phyloP scores from a whole-genome alignment of 495 filamentous ascomycete genomes.

The Talaromyces ruber region DNA sequence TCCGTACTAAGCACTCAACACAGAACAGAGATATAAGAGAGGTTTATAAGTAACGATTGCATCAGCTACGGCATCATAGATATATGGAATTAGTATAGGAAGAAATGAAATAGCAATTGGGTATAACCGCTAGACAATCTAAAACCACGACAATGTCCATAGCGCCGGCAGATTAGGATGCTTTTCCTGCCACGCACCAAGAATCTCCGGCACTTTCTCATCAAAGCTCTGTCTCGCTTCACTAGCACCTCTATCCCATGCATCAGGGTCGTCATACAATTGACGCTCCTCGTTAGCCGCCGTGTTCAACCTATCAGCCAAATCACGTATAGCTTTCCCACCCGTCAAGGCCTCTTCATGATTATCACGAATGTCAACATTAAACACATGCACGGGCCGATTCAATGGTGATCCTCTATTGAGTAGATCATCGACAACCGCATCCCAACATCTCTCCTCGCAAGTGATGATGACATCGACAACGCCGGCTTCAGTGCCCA shows the following conservation, averaged over 20 bases:
- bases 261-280: conserved; percentile 41
- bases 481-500: conserved; percentile 81
- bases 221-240: conserved; percentile 72
- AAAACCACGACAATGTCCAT: conserved; percentile 97
- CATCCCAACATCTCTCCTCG: conserved; percentile 98
- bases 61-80: background rate
- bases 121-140: background rate
- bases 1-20: background rate
- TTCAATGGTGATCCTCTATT: conserved; percentile 77
- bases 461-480: conserved; percentile 96
- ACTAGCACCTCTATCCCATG: conserved; percentile 61
- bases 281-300: conserved; percentile 70
- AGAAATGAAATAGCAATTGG: no score
- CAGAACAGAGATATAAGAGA: background rate
- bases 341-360: conserved; percentile 92
- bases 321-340: conserved; percentile 83
- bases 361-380: conserved; percentile 97
- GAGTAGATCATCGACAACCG: conserved; percentile 88
- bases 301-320: conserved; percentile 80
- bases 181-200: conserved; percentile 93
- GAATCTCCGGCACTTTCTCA: conserved; percentile 83
- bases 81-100: no score
- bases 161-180: conserved; percentile 85
- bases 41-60: background rate
- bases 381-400: conserved; percentile 91